Conservation (phyloP, 139 green algal genomes). For the Micractinium conductrix region DNA sequence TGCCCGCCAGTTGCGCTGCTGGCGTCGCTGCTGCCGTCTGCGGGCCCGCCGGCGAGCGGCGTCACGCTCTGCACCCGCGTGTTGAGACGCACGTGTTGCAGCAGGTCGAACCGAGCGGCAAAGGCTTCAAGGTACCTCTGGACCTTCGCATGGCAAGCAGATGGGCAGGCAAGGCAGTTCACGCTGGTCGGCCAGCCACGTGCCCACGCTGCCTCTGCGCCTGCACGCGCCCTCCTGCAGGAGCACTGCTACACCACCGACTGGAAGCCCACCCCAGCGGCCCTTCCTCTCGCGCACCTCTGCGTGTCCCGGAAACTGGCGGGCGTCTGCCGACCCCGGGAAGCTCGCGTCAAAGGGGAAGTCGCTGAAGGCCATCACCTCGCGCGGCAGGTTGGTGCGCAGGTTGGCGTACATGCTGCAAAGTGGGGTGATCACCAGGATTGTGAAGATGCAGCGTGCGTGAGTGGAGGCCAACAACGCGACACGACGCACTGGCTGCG, state of each 20-base stretch:
- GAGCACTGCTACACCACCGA: too few species aligned
- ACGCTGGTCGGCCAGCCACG: too few species aligned
- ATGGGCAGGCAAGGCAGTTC: background rate
- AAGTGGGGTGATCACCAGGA: too few species aligned
- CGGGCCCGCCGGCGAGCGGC: background rate
- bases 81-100: slow-evolving; percentile 39
- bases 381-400: slow-evolving; percentile 81
- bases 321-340: slow-evolving; percentile 37
- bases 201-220: too few species aligned
- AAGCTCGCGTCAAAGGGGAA: slow-evolving; percentile 65
- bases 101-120: slow-evolving; percentile 52
- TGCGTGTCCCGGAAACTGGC: slow-evolving; percentile 51
- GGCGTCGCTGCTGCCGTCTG: background rate
- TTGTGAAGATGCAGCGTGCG: too few species aligned
- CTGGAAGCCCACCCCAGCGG: background rate
- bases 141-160: too few species aligned
- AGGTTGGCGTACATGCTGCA: slow-evolving; percentile 75
- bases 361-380: slow-evolving; percentile 75
- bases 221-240: too few species aligned
- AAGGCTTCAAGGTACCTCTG: slow-evolving; percentile 63
- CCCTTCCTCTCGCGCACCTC: slow-evolving; percentile 42
- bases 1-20: background rate
- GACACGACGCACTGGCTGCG: too few species aligned
- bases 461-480: too few species aligned
- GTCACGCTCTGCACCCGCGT: slow-evolving; percentile 37